Conservation (phyloP, 148 eudicot species). For the Cornus florida region DNA sequence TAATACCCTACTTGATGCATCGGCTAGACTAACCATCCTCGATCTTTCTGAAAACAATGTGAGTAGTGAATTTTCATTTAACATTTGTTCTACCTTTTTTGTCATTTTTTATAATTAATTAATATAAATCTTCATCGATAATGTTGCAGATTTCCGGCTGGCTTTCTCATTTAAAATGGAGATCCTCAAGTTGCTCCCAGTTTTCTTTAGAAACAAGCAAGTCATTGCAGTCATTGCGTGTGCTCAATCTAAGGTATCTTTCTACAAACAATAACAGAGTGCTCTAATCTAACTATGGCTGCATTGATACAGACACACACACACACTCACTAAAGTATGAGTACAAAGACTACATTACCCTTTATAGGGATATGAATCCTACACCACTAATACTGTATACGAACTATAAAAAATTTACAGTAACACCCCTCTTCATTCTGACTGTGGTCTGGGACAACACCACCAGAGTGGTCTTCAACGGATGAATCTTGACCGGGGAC, state of each 20-base stretch:
- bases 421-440: too few species aligned
- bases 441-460: too few species aligned
- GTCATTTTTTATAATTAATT: not conserved
- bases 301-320: too few species aligned
- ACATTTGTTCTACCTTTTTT: conserved; percentile 6
- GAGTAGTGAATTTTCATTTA: conserved; percentile 28
- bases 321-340: too few species aligned
- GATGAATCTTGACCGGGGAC: too few species aligned
- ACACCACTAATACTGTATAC: too few species aligned
- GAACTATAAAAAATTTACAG: too few species aligned
- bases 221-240: conserved; percentile 56
- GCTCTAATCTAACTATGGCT: too few species aligned
- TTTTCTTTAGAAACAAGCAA: conserved; percentile 33
- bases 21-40: conserved; percentile 51
- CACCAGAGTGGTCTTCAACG: too few species aligned
- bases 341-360: too few species aligned
- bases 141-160: conserved; percentile 78
- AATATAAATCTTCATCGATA: conserved; percentile 6
- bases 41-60: conserved; percentile 85
- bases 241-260: conserved; percentile 77
- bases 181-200: conserved; percentile 27
- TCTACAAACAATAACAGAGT: too few species aligned
- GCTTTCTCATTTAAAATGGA: conserved; percentile 55
- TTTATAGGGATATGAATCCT: too few species aligned
- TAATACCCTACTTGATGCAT: conserved; percentile 55